Evolutionary conservation across 192 early-diverging fungal genomes (phyloP), one percentile per base, ranked within the genome.

Genomic region (Funneliformis mosseae): DNA sequence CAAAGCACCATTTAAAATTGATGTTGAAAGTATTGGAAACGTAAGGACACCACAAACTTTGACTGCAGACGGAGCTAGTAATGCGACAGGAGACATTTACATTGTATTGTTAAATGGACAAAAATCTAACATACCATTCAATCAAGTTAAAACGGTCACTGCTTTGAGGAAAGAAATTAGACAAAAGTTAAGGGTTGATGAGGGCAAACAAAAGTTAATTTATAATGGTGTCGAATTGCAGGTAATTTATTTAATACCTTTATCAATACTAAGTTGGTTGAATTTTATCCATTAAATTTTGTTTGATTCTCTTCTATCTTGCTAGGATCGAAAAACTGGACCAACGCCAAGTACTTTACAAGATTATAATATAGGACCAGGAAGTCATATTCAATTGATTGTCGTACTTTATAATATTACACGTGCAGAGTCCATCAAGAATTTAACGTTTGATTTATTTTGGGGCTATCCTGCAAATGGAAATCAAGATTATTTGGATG

Each of bases 201-300:
- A 41, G 27, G 27, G 42, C 3, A 81, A 81, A 72, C 81, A 81
- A 71, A 81, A 81, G 38, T 77, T 81, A 41, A 63, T 81, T 59
- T 81, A 28, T 69, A 55, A 70, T 59, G 76, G 81, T 23, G 21
- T 23, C 16, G 74, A 75, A 23, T 59, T 81, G 33, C 21, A 78
- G 39, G 81, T 70, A 69, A 67, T 12, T 68, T 23, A 39, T 27
- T 46, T 39, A 61, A 45, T 28, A 38, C 46, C 9, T 7, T 23
- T 45, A 5, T 33, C 33, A 33, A 33, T 33, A 33, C 33, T 2
- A 64, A 46, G 5, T 14, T 77, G 5, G 27, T 27, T 66, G 46
- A 45, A 46, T 39, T 4, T 63, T n/a, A n/a, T 21, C 21, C 43
- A n/a, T 60, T 18, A 25, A 25, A 46, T 43, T 27, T 63, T 42